Base-by-base conservation (phyloP, 305 asterid genomes). In the Fraxinus paxiana region DNA sequence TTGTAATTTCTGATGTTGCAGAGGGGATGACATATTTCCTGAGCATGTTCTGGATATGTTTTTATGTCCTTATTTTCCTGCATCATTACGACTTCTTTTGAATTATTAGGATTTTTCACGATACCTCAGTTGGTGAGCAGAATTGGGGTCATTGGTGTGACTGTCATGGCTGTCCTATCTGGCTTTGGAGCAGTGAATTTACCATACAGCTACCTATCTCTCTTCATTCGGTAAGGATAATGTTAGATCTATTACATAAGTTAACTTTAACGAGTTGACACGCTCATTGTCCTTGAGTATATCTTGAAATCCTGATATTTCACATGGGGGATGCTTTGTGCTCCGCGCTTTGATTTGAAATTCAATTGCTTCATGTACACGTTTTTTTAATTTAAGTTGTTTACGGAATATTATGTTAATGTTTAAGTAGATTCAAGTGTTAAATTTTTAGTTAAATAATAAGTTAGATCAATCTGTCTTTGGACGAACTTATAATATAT, bases 161-260 rank as follows among this genome's bases (percentile, higher is more conserved):
- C 99, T 83, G 89, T 94, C 80, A 92, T 94, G 97, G 97, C 98
- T 37, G 91, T 96, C 56, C 91, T 96, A 76, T 94, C 98, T 75
- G 98, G 99, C 75, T 96, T 96, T 87, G 99, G 99, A 85, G 99
- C 97, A 72, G 99, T 96, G 79, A 96, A 96, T 89, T 87, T 96
- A 88, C 98, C 99, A 8, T 96, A 92, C 83, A 94, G 97, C 85
- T 96, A 96, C 85, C 88, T 96, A 38, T 96, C 97, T 82, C 97
- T 96, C 77, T 94, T 96, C 90, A 96, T 96, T 73, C 88, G 97
- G 99, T 92, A 88, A 90, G 90, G 75, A 77, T 31, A 28, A 77
- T 70, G 56, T 38, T 12, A 34, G 76, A 69, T 80, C n/a, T 74
- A 31, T 77, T 77, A 78, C 24, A 48, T 82, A 75, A 56, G 69